These are phyloP conservation scores for Apophysomyces variabilis DNA, from an alignment of 371 early-diverging fungal genomes.

Conservation along the genomic window DNA sequence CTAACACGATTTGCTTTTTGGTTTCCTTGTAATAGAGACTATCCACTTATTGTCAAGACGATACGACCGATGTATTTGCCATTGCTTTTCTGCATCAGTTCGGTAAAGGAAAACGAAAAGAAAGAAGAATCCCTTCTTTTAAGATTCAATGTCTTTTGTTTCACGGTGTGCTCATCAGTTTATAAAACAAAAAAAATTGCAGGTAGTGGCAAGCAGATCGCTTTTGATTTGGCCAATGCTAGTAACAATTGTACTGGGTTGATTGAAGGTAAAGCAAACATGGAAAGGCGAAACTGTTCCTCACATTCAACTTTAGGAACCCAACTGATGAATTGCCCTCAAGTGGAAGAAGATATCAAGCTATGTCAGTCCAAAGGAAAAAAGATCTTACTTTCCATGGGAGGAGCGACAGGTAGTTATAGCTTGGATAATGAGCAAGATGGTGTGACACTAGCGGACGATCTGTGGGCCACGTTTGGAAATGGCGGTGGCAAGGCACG, in stretches of 20 bases:
- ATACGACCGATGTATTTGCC: conserved; percentile 48
- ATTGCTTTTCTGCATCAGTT: conserved; percentile 61
- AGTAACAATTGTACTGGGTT: conserved; percentile 30
- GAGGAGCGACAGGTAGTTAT: conserved; percentile 68
- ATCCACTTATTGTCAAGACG: conserved; percentile 49
- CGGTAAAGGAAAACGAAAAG: conserved; percentile 14
- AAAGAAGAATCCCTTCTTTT: too few species aligned
- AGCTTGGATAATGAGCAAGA: conserved; percentile 49
- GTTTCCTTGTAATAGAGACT: background rate
- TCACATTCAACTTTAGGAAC: conserved; percentile 40
- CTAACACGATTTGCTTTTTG: background rate
- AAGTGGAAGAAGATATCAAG: conserved; percentile 60
- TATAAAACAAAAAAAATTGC: background rate
- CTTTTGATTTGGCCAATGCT: conserved; percentile 55
- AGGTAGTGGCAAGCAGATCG: background rate
- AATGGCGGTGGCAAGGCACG: conserved; percentile 43
- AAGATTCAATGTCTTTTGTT: background rate
- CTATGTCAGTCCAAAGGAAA: conserved; percentile 56
- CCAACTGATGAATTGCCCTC: conserved; percentile 58
- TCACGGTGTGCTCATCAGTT: too few species aligned
- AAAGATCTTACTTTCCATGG: conserved; percentile 61
- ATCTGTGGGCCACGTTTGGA: conserved; percentile 66
- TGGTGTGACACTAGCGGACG: conserved; percentile 58
- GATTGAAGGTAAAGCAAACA: background rate
- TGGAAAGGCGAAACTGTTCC: background rate